These are phyloP conservation scores for Aureobasidium subglaciale DNA, from an alignment of 2,329 filamentous ascomycete genomes.

Conservation along the genomic window DNA sequence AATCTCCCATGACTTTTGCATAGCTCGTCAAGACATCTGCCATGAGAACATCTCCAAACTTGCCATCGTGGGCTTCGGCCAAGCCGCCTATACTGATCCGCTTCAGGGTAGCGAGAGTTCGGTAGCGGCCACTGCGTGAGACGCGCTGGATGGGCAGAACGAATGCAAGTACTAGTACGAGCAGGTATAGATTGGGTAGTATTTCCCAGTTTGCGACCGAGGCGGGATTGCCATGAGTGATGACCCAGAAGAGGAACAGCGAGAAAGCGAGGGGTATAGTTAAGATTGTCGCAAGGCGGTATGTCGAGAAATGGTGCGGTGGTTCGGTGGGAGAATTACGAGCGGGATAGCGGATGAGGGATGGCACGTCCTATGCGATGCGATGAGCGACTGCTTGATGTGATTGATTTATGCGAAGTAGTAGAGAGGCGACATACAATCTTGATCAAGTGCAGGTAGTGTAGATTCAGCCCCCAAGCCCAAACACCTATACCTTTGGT, in stretches of 20 bases:
- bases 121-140: conserved; percentile 63
- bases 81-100: conserved; percentile 79
- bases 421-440: conserved; percentile 50
- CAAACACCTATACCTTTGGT: conserved; percentile 60
- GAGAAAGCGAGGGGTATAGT: conserved; percentile 64
- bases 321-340: conserved; percentile 63
- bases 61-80: conserved; percentile 78
- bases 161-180: conserved; percentile 64
- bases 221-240: conserved; percentile 62
- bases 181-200: conserved; percentile 77
- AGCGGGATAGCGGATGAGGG: conserved; percentile 76
- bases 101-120: conserved; percentile 67
- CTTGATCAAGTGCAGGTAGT: conserved; percentile 69
- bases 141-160: conserved; percentile 59
- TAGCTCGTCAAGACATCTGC: conserved; percentile 94
- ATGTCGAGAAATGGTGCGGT: conserved; percentile 74
- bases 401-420: neutral
- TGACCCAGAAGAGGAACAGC: conserved; percentile 73
- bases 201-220: conserved; percentile 74
- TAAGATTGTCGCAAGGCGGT: conserved; percentile 74
- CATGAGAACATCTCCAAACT: conserved; percentile 88
- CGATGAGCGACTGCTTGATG: neutral
- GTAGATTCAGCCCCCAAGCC: conserved; percentile 90
- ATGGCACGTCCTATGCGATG: conserved; percentile 62
- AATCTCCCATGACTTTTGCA: conserved; percentile 81